Base-by-base conservation (phyloP, 1,284 basidiomycete species). In the Stereum hirsutum region DNA sequence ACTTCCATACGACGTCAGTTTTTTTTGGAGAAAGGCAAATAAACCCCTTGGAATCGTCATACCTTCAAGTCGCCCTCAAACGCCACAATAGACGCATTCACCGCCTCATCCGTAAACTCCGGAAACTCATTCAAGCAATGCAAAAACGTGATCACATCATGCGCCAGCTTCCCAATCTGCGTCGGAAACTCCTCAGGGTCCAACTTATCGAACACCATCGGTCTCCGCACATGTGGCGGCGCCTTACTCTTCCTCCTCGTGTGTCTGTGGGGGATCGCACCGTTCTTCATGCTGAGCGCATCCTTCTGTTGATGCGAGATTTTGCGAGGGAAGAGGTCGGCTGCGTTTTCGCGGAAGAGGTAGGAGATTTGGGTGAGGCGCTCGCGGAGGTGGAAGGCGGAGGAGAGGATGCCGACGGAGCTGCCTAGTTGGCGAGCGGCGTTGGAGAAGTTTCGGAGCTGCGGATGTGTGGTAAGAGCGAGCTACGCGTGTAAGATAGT, bases 101-200 rank as follows among this genome's bases (percentile, higher is more conserved):
- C 75, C 6, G 73, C 77, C 50, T 85, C 81, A 43, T 85, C 80
- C 30, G 72, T 78, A 50, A 83, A 82, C 56, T 82, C 81, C 1
- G 81, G 81, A 50, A 85, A 85, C 53, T 85, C 81, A 47, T 84
- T 83, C 44, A 85, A 58, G 49, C 76, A 78, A 42, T 78, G 69
- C 42, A 81, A 56, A 52, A 85, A 85, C 0, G 73, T 77, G 25
- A 66, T 71, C 12, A 85, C 72, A 46, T 80, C 79, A 21, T 63
- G 62, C 5, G 81, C 78, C 24, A 85, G 63, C 26, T 60, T 57
- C 46, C 75, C 69, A 39, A 86, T 58, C 54, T 84, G 76, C 24
- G 68, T 61, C 0, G 82, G 81, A 49, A 85, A 78, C 40, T 70
- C 67, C 54, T 84, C 81, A 15, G 71, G 63, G 45, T 83, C 78